phyloP scores from a whole-genome alignment of 2,329 filamentous ascomycete species.

The Fusarium torreyae region DNA sequence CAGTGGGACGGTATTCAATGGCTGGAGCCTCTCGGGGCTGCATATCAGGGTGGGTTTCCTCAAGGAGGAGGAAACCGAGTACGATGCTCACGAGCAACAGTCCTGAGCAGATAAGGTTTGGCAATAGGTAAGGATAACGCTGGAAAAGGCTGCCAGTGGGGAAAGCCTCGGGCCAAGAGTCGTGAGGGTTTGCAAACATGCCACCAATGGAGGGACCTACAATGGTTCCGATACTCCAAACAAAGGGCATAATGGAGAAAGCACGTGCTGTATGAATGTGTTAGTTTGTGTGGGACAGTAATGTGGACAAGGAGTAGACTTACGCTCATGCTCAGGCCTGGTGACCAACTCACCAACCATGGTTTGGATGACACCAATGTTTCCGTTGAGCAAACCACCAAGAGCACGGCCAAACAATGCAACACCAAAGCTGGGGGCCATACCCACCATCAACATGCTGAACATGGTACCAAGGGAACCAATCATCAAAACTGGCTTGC shows the following conservation, averaged over 20 bases:
- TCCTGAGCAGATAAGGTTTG: constrained; percentile 86
- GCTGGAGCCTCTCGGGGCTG: constrained; percentile 67
- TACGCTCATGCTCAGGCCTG: constrained; percentile 88
- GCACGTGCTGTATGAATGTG: constrained; percentile 73
- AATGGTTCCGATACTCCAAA: constrained; percentile 93
- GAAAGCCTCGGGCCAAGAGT: constrained; percentile 81
- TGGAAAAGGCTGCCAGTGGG: constrained; percentile 79
- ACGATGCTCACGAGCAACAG: constrained; percentile 85
- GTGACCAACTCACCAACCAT: constrained; percentile 92
- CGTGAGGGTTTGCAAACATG: constrained; percentile 83
- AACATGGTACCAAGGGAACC: constrained; percentile 87
- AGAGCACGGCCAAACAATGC: constrained; percentile 82
- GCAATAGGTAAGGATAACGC: constrained; percentile 87
- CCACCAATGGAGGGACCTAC: constrained; percentile 91
- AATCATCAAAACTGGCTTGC: constrained; percentile 87
- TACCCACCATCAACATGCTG: constrained; percentile 86
- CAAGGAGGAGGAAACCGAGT: constrained; percentile 83
- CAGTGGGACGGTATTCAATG: constrained; percentile 67
- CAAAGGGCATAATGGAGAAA: constrained; percentile 93
- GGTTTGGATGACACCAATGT: constrained; percentile 91
- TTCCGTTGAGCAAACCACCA: constrained; percentile 89
- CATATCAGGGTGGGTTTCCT: constrained; percentile 92
- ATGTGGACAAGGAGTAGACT: constrained; percentile 56
- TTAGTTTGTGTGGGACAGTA: constrained; percentile 6
- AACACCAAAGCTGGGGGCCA: constrained; percentile 87